Conservation (phyloP, 805 yeast species). For the Brettanomyces bruxellensis region DNA sequence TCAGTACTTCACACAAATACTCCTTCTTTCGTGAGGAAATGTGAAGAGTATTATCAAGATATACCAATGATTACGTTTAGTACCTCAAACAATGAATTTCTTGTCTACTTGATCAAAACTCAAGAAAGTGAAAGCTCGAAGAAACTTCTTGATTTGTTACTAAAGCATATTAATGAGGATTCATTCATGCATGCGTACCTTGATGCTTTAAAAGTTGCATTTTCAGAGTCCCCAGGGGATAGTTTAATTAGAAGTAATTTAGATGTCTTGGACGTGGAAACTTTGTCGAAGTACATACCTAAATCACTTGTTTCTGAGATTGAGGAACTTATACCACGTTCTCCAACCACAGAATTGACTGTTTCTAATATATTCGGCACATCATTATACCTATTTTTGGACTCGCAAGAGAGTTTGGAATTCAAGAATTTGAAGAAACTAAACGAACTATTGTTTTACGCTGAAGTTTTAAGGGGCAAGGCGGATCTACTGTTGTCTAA, state of each 20-base stretch:
- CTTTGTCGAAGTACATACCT: constrained; percentile 3
- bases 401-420: neutral
- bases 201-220: constrained; percentile 3
- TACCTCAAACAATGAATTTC: constrained; percentile 6
- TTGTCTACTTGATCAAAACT: constrained; percentile 10
- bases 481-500: no score
- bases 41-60: constrained; percentile 15
- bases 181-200: constrained; percentile 9
- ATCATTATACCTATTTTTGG: constrained; percentile 10
- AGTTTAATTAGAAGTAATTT: no score
- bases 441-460: no score
- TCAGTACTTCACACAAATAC: constrained; percentile 14
- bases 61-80: constrained; percentile 13
- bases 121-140: neutral
- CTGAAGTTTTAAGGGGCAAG: no score
- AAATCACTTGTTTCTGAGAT: constrained; percentile 1
- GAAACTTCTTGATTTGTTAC: constrained; percentile 14
- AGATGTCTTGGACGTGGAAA: no score
- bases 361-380: constrained; percentile 18
- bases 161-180: constrained; percentile 8
- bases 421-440: no score
- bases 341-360: constrained; percentile 10
- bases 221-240: no score
- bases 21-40: constrained; percentile 13
- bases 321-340: neutral